phyloP scores from a whole-genome alignment of 164 flowering plant species.

The Protea cynaroides region DNA sequence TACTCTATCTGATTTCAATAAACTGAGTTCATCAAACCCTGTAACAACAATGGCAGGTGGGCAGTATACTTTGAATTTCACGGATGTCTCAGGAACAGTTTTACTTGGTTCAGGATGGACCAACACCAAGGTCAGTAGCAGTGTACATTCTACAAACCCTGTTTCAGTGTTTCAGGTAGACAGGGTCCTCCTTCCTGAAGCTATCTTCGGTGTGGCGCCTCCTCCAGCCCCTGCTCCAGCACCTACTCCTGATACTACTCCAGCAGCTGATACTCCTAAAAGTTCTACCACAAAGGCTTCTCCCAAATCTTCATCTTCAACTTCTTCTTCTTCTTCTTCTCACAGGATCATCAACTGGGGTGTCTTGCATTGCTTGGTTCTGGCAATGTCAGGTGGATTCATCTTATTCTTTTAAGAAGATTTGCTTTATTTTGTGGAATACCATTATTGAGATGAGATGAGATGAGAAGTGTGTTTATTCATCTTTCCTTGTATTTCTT shows the following conservation, averaged over 20 bases:
- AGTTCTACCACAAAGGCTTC: constrained; percentile 13
- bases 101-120: constrained; percentile 65
- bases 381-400: constrained; percentile 35
- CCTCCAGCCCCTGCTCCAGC: constrained; percentile 80
- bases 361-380: constrained; percentile 27
- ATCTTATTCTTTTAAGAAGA: constrained; percentile 27
- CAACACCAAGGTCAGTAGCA: constrained; percentile 56
- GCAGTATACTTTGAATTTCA: constrained; percentile 49
- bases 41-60: constrained; percentile 72
- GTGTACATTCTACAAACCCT: constrained; percentile 67
- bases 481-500: too few relatives aligned
- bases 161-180: constrained; percentile 71
- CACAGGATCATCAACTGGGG: constrained; percentile 20
- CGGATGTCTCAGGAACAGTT: constrained; percentile 56
- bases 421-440: constrained; percentile 18
- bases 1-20: constrained; percentile 66
- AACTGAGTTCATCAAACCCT: constrained; percentile 56
- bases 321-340: constrained; percentile 36
- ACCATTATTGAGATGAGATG: background rate
- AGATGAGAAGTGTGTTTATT: constrained; percentile 7
- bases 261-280: constrained; percentile 47
- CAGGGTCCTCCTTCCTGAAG: constrained; percentile 73
- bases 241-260: constrained; percentile 51
- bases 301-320: constrained; percentile 16
- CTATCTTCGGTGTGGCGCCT: constrained; percentile 75